These are phyloP conservation scores for Myotisia sp. DNA, from an alignment of 2,329 filamentous ascomycete genomes.

Conservation along the genomic window DNA sequence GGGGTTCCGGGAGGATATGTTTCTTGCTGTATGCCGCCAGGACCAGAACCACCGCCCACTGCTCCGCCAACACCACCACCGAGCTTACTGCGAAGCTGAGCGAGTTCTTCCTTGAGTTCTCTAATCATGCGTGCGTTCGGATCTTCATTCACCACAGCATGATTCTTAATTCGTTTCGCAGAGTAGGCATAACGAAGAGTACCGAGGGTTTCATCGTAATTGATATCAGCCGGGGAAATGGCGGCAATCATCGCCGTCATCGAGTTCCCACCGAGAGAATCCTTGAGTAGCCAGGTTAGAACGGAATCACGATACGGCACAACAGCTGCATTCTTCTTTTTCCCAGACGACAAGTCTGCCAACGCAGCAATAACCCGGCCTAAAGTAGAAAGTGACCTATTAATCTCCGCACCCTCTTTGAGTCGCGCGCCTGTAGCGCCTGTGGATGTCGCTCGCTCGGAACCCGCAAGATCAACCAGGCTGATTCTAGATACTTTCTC, in stretches of 20 bases:
- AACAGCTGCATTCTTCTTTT: conserved; percentile 58
- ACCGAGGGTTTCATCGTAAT: conserved; percentile 93
- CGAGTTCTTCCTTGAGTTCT: conserved; percentile 88
- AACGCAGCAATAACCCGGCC: conserved; percentile 94
- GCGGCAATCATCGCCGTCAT: conserved; percentile 99
- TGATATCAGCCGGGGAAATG: conserved; percentile 96
- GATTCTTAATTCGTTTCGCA: conserved; percentile 98
- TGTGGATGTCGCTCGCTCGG: conserved; percentile 90
- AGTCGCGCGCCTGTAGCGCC: conserved; percentile 87
- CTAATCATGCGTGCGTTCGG: conserved; percentile 98
- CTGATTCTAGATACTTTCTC: conserved; percentile 98
- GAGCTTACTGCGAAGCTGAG: conserved; percentile 73
- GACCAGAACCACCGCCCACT: conserved; percentile 33
- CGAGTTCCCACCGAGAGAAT: conserved; percentile 93
- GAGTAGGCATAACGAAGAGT: conserved; percentile 94
- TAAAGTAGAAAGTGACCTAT: conserved; percentile 85
- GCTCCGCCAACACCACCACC: conserved; percentile 38
- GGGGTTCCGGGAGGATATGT: conserved; percentile 87
- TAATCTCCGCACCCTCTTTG: conserved; percentile 98
- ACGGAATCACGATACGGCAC: conserved; percentile 97
- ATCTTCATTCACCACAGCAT: conserved; percentile 97
- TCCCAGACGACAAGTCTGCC: conserved; percentile 74
- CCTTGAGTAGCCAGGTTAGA: conserved; percentile 90
- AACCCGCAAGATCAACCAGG: conserved; percentile 92
- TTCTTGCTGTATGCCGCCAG: conserved; percentile 48